Evolutionary conservation across 208 protist genomes (phyloP).

Genomic region (Acanthamoeba healyi): DNA sequence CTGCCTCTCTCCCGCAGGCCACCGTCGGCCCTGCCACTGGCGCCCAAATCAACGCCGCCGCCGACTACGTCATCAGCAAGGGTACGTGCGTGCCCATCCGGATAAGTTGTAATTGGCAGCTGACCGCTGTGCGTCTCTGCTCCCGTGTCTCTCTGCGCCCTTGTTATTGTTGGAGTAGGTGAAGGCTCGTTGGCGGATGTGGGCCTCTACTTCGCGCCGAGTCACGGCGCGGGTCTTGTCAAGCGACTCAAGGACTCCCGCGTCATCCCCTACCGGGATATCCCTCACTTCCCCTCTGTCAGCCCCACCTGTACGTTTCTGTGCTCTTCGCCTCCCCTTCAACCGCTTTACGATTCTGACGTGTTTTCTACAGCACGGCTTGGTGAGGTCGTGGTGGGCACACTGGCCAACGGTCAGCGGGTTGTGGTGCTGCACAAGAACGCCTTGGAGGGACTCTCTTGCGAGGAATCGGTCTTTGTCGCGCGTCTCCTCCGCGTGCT

Average conservation of each 20-base stretch:
- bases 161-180: background rate
- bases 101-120: background rate
- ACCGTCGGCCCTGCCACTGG: background rate
- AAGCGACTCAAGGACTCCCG: background rate
- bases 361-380: background rate
- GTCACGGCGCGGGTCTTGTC: background rate
- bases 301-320: slow-evolving; percentile 38
- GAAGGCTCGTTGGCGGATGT: background rate
- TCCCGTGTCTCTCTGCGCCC: background rate
- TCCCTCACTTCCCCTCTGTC: slow-evolving; percentile 43
- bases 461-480: slow-evolving; percentile 65
- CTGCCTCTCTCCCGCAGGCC: background rate
- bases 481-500: slow-evolving; percentile 28
- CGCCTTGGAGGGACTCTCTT: slow-evolving; percentile 44
- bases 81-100: background rate
- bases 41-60: background rate
- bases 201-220: slow-evolving; percentile 4
- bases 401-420: background rate
- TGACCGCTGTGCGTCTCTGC: background rate
- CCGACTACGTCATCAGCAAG: background rate
- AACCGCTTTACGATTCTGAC: background rate
- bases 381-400: slow-evolving; percentile 22
- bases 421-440: slow-evolving; percentile 33
- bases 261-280: slow-evolving; percentile 15
- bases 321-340: background rate